Conservation (phyloP, 2,329 filamentous ascomycete genomes). For the Aulographum hederae region DNA sequence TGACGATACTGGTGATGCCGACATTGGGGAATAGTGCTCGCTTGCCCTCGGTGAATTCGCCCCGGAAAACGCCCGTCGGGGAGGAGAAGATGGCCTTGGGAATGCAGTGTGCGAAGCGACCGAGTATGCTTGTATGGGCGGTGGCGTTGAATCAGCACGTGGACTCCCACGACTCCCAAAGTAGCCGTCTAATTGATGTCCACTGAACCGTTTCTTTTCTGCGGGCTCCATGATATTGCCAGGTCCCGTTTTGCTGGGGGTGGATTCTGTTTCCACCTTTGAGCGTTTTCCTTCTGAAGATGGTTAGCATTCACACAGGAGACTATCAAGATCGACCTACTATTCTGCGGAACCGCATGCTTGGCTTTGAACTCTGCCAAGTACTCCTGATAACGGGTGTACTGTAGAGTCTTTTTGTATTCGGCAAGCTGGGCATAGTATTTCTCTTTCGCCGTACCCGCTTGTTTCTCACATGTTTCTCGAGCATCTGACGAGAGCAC, state of each 20-base stretch:
- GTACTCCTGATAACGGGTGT: constrained; percentile 51
- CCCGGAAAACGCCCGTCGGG: constrained; percentile 12
- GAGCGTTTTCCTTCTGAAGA: constrained; percentile 23
- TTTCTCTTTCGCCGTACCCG: constrained; percentile 55
- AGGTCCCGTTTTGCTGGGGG: neutral
- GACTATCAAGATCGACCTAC: no score
- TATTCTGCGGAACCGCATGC: constrained; percentile 26
- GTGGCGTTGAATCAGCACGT: neutral
- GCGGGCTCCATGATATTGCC: neutral
- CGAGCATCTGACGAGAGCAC: constrained; percentile 47
- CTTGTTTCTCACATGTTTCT: constrained; percentile 54
- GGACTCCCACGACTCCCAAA: no score
- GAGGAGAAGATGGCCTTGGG: constrained; percentile 16
- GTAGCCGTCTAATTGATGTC: neutral
- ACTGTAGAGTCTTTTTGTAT: constrained; percentile 62
- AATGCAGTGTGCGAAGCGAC: neutral
- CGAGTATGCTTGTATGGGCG: neutral
- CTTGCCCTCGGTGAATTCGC: constrained; percentile 15
- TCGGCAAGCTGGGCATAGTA: constrained; percentile 55
- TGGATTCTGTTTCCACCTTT: constrained; percentile 21
- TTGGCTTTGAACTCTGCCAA: constrained; percentile 62
- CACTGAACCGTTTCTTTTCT: neutral
- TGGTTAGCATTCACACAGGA: constrained; percentile 5
- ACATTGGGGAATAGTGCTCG: constrained; percentile 16
- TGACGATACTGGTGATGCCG: constrained; percentile 15